Percentiles rank a stretch among this genome's conserved stretches.
phyloP scores from a whole-genome alignment of 371 early-diverging fungal genomes.

The Syncephalastrum contaminatum region DNA sequence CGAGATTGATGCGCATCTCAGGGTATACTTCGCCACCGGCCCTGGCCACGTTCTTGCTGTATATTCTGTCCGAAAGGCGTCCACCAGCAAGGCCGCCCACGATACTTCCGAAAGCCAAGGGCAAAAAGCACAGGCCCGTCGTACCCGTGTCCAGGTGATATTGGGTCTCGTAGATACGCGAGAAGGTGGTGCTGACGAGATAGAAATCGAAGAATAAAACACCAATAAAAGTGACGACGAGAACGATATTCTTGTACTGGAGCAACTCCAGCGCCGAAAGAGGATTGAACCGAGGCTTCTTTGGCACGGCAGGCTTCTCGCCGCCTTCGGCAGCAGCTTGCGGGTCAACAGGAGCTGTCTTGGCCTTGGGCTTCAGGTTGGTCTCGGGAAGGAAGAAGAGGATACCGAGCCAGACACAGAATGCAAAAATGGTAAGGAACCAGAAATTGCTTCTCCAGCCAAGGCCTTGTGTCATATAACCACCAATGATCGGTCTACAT shows the following conservation, averaged over 20 bases:
- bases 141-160: neutral
- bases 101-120: neutral
- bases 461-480: constrained; percentile 33
- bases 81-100: constrained; percentile 21
- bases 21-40: constrained; percentile 20
- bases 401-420: constrained; percentile 23
- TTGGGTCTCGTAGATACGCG: constrained; percentile 19
- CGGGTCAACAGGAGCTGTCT: neutral
- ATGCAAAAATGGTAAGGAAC: constrained; percentile 34
- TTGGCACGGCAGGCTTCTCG: neutral
- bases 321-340: neutral
- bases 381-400: constrained; percentile 44
- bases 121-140: constrained; percentile 4
- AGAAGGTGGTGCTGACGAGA: constrained; percentile 21
- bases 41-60: constrained; percentile 16
- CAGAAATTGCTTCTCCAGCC: constrained; percentile 47
- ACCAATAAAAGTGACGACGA: constrained; percentile 27
- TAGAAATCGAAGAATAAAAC: constrained; percentile 28
- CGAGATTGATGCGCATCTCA: constrained; percentile 37
- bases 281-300: constrained; percentile 20
- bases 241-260: constrained; percentile 25
- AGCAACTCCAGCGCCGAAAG: constrained; percentile 27
- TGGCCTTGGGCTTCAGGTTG: constrained; percentile 9
- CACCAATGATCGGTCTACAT: constrained; percentile 41
- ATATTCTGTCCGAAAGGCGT: constrained; percentile 29